Evolutionary conservation across 805 yeast genomes (phyloP), one percentile per base, ranked within the genome.

Genomic region (Candida fluviatilis): DNA sequence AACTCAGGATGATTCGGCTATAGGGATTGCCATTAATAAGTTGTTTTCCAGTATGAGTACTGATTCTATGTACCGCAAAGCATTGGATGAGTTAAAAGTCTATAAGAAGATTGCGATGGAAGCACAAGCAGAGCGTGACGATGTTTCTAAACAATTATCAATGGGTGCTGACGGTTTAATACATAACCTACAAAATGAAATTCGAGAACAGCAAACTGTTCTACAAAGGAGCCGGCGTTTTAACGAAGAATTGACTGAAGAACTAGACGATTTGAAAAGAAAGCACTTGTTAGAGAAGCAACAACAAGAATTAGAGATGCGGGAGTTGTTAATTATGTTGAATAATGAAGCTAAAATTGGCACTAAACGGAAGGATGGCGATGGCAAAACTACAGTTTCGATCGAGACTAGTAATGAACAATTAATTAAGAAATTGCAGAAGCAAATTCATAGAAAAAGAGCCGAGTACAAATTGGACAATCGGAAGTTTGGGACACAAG

Each of bases 11-110:
- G 43, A 72, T 66, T 38, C 55, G 53, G 38, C 86, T 12, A 71
- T 87, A 46, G 85, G 83, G 37, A 77, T 84, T 34, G 86, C 95
- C 1, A 80, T 90, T 25, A 88, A 85, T 51, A 69, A 79, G 39
- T 65, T 91, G 33, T 69, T 78, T 41, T 80, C 87, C 31, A 73
- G 84, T 18, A 69, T 90, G 52, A 80, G 81, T 48, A 85, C 96
- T 0, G 96, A 91, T 56, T 95, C 87, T 38, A 81, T 82, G 61
- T 95, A 95, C 10, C 70, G 80, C 37, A 72, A 84, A 42, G 95
- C 96, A 4, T 41, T 61, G 30, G 58, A 53, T 16, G 88, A 76
- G 38, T 69, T 80, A 26, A 71, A 73, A 50, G 76, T 70, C 32
- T 71, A 80, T 29, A 66, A 71, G 4, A 62, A 57, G 40, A 67